A percentile compares a stretch with the other conserved stretches of the same genome.
phyloP scores from a whole-genome alignment of 257 asterid species.

The Przewalskia tangutica region DNA sequence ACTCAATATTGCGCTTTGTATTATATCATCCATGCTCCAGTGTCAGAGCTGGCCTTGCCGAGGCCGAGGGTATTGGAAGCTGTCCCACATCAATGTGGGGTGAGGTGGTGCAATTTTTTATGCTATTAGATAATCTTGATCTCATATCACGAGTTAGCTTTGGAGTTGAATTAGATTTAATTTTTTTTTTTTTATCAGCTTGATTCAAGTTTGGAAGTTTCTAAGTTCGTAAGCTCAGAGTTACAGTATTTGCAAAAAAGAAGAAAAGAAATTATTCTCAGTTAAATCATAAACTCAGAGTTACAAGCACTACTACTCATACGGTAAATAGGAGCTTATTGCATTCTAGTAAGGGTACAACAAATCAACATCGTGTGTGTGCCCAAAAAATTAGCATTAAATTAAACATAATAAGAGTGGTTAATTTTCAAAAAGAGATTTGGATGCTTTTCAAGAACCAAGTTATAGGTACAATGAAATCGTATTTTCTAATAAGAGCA shows the following conservation, averaged over 20 bases:
- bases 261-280: not conserved
- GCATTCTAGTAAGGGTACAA: not conserved
- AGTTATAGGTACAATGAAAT: not conserved
- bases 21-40: too few species aligned
- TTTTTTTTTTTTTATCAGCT: not conserved
- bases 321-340: not conserved
- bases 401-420: not conserved
- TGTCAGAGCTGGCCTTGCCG: too few species aligned
- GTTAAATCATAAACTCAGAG: not conserved
- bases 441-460: constrained; percentile 1
- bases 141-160: too few species aligned
- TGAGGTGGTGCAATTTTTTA: too few species aligned
- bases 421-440: not conserved
- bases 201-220: not conserved
- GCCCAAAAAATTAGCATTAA: not conserved
- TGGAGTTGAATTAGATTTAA: not conserved
- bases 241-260: not conserved
- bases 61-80: too few species aligned
- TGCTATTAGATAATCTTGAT: too few species aligned
- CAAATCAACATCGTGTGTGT: not conserved
- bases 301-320: not conserved
- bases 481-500: constrained; percentile 23
- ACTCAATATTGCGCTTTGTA: not conserved
- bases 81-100: too few species aligned
- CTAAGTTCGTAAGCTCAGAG: not conserved